Base-by-base conservation (phyloP, 176 grass and related monocot genomes). In the Pontederia crassipes region DNA sequence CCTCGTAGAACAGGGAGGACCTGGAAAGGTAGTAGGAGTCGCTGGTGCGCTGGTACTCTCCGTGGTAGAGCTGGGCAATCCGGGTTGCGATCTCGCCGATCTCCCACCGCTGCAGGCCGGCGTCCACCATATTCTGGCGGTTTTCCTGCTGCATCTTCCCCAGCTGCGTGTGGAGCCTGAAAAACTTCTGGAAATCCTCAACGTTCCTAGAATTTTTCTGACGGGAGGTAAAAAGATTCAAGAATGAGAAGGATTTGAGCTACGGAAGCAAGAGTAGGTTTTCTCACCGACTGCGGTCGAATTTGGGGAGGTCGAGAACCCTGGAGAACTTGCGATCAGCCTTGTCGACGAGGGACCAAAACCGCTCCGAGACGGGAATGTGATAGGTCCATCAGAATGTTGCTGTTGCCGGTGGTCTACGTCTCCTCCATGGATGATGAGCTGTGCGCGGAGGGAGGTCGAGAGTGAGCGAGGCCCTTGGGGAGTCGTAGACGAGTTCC, bases 1-100 rank as follows among this genome's bases (percentile, higher is more conserved):
- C 92, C 73, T 97, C 83, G 68, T 97, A 97, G 76, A 97, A 97
- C 48, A 97, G 78, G 74, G 80, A 97, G 46, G 86, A 83, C 66
- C 90, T 83, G 32, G 92, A 71, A 46, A 97, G 86, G 62, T 82
- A 89, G 35, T 80, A 74, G 8, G 80, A 81, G 76, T 97, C 83
- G 18, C 85, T 78, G 62, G 75, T 74, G 28, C 92, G 86, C 81
- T 88, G 87, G 73, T 97, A 97, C 73, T 90, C 87, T 17, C 83
- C 85, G 50, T 90, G 90, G 80, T 96, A 96, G 12, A 96, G 87
- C 54, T 91, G 81, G 2, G 92, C 87, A 78, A 91, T 97, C 72
- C 92, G 76, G 15, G 86, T 77, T 54, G 92, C 92, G 70, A 96
- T 85, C 83, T 96, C 86, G 18, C 92, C 92, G 52, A 90, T 74